These are phyloP conservation scores for Boletus sp. DNA, from an alignment of 768 basidiomycete species.

Conservation along the genomic window DNA sequence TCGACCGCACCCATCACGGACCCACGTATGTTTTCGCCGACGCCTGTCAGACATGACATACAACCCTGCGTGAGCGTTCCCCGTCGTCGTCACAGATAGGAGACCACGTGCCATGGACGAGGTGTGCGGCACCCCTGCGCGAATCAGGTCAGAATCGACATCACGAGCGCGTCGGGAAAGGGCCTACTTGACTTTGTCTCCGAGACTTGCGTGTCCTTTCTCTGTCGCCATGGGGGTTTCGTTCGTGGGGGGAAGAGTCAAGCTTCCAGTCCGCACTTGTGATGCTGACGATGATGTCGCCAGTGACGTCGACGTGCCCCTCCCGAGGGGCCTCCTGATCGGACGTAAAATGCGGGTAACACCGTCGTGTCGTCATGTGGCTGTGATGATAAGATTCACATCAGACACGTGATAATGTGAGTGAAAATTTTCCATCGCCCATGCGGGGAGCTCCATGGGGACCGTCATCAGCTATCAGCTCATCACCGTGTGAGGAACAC, in stretches of 20 bases:
- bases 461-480: not conserved
- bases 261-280: too few relatives aligned
- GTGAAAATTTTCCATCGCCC: not conserved
- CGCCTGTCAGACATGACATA: slow-evolving; percentile 31
- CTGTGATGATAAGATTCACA: slow-evolving; percentile 1
- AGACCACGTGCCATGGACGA: slow-evolving; percentile 33
- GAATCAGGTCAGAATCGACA: not conserved
- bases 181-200: slow-evolving; percentile 13
- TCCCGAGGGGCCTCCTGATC: not conserved
- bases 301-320: slow-evolving; percentile 13
- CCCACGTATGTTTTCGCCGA: slow-evolving; percentile 46
- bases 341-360: slow-evolving; percentile 2
- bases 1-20: slow-evolving; percentile 41
- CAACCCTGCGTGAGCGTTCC: slow-evolving; percentile 1
- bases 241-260: too few relatives aligned
- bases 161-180: too few relatives aligned
- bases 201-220: slow-evolving; percentile 6
- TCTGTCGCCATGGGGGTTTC: slow-evolving; percentile 5
- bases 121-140: slow-evolving; percentile 34
- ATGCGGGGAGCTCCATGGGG: not conserved
- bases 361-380: slow-evolving; percentile 16
- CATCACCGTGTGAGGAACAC: not conserved
- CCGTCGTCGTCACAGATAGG: not conserved
- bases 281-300: slow-evolving; percentile 15
- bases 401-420: slow-evolving; percentile 6